phyloP scores from a whole-genome alignment of 805 yeast species.

The Cyberlindnera petersonii region DNA sequence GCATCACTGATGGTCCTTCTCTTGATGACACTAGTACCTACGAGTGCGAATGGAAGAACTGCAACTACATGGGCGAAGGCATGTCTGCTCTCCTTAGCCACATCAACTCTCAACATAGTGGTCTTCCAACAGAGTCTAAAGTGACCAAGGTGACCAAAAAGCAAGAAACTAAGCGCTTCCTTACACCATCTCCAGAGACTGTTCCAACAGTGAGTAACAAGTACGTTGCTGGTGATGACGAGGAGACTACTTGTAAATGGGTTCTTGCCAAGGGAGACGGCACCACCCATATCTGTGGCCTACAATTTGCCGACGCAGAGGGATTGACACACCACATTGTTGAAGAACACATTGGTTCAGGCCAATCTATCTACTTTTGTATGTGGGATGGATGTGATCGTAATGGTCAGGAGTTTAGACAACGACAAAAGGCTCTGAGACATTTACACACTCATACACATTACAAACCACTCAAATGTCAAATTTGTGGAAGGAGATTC shows the following conservation, averaged over 20 bases:
- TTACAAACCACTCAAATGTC: slow-evolving; percentile 74
- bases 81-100: slow-evolving; percentile 56
- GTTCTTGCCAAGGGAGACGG: slow-evolving; percentile 7
- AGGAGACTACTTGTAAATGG: slow-evolving; percentile 27
- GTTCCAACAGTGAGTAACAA: background rate
- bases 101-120: slow-evolving; percentile 45
- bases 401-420: slow-evolving; percentile 57
- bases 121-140: slow-evolving; percentile 2
- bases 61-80: slow-evolving; percentile 54
- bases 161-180: slow-evolving; percentile 1
- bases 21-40: slow-evolving; percentile 5
- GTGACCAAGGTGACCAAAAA: background rate
- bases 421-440: slow-evolving; percentile 79
- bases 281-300: slow-evolving; percentile 38
- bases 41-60: slow-evolving; percentile 72
- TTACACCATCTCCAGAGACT: slow-evolving; percentile 8
- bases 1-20: background rate
- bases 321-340: slow-evolving; percentile 71
- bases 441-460: slow-evolving; percentile 89
- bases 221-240: slow-evolving; percentile 6
- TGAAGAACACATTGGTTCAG: slow-evolving; percentile 65
- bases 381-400: slow-evolving; percentile 78
- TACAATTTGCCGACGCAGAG: slow-evolving; percentile 46
- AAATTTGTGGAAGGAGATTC: slow-evolving; percentile 62
- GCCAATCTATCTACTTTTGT: slow-evolving; percentile 68